Conservation (phyloP, 2,329 filamentous ascomycete genomes). For the Harringtonia aguacate region DNA sequence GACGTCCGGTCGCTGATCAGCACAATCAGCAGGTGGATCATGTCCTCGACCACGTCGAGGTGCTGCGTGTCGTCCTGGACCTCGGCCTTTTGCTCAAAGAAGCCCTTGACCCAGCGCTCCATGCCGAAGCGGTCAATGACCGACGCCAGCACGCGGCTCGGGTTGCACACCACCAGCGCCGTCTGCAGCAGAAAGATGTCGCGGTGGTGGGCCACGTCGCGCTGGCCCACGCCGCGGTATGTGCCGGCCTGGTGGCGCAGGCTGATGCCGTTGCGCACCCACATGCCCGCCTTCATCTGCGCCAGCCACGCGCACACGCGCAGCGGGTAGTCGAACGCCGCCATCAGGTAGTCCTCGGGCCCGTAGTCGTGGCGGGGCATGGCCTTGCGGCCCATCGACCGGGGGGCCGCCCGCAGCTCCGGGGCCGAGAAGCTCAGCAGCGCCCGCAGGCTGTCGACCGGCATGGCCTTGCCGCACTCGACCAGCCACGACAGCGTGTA, state of each 20-base stretch:
- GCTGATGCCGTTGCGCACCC: conserved; percentile 96
- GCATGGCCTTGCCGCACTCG: conserved; percentile 73
- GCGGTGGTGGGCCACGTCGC: conserved; percentile 87
- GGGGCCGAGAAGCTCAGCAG: conserved; percentile 63
- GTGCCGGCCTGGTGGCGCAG: conserved; percentile 89
- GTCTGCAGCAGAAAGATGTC: conserved; percentile 93
- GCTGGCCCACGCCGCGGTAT: conserved; percentile 78
- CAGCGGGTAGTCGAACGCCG: conserved; percentile 85
- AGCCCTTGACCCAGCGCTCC: conserved; percentile 73
- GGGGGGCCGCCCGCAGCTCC: conserved; percentile 56
- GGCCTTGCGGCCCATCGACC: conserved; percentile 48
- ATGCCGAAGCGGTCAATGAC: conserved; percentile 89
- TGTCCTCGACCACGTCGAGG: conserved; percentile 88
- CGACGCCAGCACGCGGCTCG: conserved; percentile 73
- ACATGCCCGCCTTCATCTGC: conserved; percentile 97
- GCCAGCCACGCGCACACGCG: conserved; percentile 93
- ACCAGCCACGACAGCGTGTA: conserved; percentile 95
- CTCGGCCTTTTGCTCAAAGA: conserved; percentile 61
- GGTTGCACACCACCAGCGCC: conserved; percentile 76
- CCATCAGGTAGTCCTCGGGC: conserved; percentile 71
- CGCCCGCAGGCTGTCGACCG: conserved; percentile 52
- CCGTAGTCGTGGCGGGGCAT: conserved; percentile 46
- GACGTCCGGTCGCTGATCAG: conserved; percentile 81
- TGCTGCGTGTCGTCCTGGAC: conserved; percentile 81
- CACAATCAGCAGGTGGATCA: conserved; percentile 87